A percentile compares a stretch with the other conserved stretches of the same genome.
Evolutionary conservation across 2,329 filamentous ascomycete species (phyloP).

Genomic region (Cytospora chrysosperma): DNA sequence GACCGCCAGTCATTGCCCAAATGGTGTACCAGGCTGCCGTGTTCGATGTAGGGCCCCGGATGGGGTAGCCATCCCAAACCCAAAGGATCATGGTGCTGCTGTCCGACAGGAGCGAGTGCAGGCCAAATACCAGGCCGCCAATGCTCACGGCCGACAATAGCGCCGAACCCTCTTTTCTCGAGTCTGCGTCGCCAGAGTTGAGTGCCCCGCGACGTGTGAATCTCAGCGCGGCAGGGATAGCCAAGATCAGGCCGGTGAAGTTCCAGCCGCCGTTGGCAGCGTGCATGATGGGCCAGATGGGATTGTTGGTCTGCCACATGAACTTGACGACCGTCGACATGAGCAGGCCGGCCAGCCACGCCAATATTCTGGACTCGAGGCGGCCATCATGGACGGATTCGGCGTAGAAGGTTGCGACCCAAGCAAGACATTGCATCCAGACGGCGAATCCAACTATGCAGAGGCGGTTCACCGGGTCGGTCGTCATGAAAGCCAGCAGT

Average conservation of each 20-base stretch:
- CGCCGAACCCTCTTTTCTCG: slow-evolving; percentile 61
- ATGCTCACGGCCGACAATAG: slow-evolving; percentile 74
- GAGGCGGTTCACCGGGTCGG: slow-evolving; percentile 71
- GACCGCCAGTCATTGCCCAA: slow-evolving; percentile 79
- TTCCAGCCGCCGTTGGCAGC: slow-evolving; percentile 90
- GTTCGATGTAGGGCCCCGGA: slow-evolving; percentile 81
- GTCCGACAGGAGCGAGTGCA: slow-evolving; percentile 92
- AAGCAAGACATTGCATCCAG: slow-evolving; percentile 75
- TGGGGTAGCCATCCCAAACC: slow-evolving; percentile 95
- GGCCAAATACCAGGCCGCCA: slow-evolving; percentile 79
- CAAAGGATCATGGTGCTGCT: slow-evolving; percentile 98
- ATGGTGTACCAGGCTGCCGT: slow-evolving; percentile 90
- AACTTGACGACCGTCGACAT: slow-evolving; percentile 89
- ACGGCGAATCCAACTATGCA: slow-evolving; percentile 81
- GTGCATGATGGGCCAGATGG: slow-evolving; percentile 94
- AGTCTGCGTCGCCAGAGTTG: slow-evolving; percentile 38
- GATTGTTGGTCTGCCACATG: slow-evolving; percentile 91
- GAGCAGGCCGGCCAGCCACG: slow-evolving; percentile 78
- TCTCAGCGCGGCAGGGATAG: slow-evolving; percentile 70
- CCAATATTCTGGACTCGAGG: slow-evolving; percentile 78
- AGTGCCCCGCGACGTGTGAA: slow-evolving; percentile 68
- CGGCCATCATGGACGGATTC: slow-evolving; percentile 72
- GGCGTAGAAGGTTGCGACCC: slow-evolving; percentile 77
- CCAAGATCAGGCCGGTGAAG: slow-evolving; percentile 74
- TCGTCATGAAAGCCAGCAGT: slow-evolving; percentile 74